Evolutionary conservation across 2,329 filamentous ascomycete genomes (phyloP).

Genomic region (Celoporthe dispersa): DNA sequence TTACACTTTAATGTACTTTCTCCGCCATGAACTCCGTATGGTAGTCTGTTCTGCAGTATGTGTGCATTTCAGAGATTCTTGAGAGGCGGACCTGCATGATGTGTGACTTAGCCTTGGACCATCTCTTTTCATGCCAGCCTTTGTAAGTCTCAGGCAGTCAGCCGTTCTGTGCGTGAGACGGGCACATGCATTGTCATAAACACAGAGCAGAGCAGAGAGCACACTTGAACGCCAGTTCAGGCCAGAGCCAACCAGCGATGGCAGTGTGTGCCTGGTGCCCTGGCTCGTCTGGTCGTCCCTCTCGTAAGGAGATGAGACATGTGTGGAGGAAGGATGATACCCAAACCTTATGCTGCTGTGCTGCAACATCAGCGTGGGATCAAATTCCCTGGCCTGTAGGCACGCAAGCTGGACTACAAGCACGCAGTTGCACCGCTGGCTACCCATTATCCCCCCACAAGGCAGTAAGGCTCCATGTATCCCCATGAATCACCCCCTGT

Average conservation of each 20-base stretch:
- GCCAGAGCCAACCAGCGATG: not conserved
- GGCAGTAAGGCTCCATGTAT: not conserved
- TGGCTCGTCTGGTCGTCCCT: constrained; percentile 2
- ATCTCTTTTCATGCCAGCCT: too few species aligned
- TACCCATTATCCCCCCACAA: not conserved
- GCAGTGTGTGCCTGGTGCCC: not conserved
- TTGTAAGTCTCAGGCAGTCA: not conserved
- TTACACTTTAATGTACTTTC: too few species aligned
- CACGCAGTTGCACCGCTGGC: too few species aligned
- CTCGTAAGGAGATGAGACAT: not conserved
- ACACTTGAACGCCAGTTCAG: not conserved
- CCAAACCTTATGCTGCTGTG: not conserved
- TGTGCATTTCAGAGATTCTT: too few species aligned
- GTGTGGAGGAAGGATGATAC: not conserved
- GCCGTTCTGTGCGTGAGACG: not conserved
- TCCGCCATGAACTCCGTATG: too few species aligned
- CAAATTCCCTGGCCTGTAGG: not conserved
- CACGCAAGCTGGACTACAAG: too few species aligned
- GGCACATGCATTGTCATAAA: not conserved
- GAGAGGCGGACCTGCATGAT: not conserved
- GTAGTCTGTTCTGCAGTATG: too few species aligned
- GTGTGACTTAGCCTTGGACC: not conserved
- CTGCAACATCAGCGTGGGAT: not conserved
- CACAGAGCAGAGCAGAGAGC: too few species aligned
- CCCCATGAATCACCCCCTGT: not conserved